Base-by-base conservation (phyloP, 306 rosid species). In the Inga laurina region DNA sequence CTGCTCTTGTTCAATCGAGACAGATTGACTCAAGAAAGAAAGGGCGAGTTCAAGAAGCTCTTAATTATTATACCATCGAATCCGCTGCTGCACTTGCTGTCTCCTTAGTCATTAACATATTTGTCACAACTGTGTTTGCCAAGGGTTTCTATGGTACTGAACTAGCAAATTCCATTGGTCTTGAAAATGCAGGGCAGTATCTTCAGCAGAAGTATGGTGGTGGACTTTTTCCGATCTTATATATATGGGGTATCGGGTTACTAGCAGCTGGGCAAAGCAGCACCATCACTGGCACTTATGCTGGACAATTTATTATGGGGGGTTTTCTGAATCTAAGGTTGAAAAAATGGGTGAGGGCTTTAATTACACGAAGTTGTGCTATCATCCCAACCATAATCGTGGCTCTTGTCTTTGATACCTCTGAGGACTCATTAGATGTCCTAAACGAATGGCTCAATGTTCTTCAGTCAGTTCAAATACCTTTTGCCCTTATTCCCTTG, bases 221-320 rank as follows among this genome's bases (percentile, higher is more conserved):
- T 30, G 98, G 99, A 62, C 0, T 86, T 43, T 75, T 97, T 74
- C 99, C 99, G 0, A 94, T 97, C 82, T 62, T 94, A 71, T 97
- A 97, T 64, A 92, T 97, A 54, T 97, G 98, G 99, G 98, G 88
- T 75, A 91, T 97, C 72, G 99, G 99, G 54, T 85, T 97, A 78
- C 87, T 97, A 74, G 99, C 99, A 37, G 99, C 99, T 19, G 98
- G 99, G 8, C 99, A 97, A 84, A 92, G 98, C 70, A 97, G 99
- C 85, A 97, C 99, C 48, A 89, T 97, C 30, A 94, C 99, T 3
- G 99, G 99, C 30, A 94, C 99, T 59, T 97, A 97, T 78, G 99
- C 99, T 1, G 99, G 98, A 44, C 99, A 97, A 85, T 97, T 97
- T 83, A 97, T 97, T 85, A 97, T 97, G 98, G 98, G 97, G 16